Base-by-base conservation (phyloP, 2,329 filamentous ascomycete species). In the Microsporum canis region DNA sequence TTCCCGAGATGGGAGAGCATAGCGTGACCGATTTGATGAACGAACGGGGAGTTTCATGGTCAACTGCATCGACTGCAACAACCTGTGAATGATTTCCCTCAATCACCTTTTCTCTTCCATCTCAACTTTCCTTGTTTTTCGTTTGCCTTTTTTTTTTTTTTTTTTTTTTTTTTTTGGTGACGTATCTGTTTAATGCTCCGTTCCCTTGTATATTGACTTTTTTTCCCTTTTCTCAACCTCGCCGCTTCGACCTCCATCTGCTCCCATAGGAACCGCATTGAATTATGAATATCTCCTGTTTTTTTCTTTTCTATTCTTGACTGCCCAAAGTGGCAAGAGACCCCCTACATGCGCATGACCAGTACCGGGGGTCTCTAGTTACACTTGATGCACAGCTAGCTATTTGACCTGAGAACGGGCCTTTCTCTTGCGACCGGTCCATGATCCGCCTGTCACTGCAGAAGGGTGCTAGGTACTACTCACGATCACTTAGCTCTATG, bases 1-100 rank as follows among this genome's bases (percentile, higher is more conserved):
- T 96, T 70, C 94, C 94, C 3, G 94, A 99, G 76, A 72, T 97
- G 68, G 80, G 80, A 60, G 87, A 89, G 68, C 85, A 83, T 71
- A 84, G 85, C 41, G 82, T 89, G 34, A 78, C 80, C 60, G 88
- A 90, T 68, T 74, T 95, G 61, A 84, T 88, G 82, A 85, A 84
- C 65, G 88, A 91, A 73, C 81, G 89, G 68, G 78, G 91, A 57
- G 55, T 65, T 38, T 59, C 29, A 41, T 47, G 36, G 51, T 56
- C 57, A 43, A 56, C 56, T 10, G 43, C 31, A 55, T 58, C 57
- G 43, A 51, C 43, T 7, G 34, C 31, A 55, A 36, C 39, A 14
- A 36, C 49, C 27, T 33, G 23, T 47, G 43, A 10, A 41, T 36
- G 27, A 58, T 43, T 17, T 33, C 33, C 4, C 29, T 49, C 23